Conservation (phyloP, 2,329 filamentous ascomycete genomes). For the Fragosphaeria purpurea region DNA sequence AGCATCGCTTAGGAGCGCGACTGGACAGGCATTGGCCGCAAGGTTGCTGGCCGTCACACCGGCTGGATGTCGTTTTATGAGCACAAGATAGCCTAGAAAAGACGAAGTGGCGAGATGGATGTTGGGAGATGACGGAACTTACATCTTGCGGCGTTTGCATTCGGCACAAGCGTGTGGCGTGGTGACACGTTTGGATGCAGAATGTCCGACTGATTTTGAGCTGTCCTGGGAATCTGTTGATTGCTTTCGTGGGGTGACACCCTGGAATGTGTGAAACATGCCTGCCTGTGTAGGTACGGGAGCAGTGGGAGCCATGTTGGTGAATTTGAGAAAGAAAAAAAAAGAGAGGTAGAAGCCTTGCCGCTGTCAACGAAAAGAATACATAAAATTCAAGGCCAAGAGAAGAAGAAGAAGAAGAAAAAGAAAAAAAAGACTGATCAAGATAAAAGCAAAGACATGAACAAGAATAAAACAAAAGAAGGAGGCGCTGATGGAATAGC, state of each 20-base stretch:
- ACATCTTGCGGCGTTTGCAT: conserved; percentile 72
- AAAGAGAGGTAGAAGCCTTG: no score
- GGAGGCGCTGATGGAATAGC: not conserved
- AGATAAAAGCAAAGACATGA: no score
- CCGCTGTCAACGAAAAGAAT: no score
- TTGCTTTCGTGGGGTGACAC: conserved; percentile 40
- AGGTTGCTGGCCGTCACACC: conserved; percentile 72
- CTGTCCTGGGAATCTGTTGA: conserved; percentile 31
- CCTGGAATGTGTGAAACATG: conserved; percentile 46
- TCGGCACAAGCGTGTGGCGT: conserved; percentile 61
- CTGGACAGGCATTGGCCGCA: conserved; percentile 78
- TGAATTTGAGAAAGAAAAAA: not conserved
- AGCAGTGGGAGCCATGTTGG: conserved; percentile 33
- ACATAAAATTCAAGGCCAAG: no score
- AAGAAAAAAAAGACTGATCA: not conserved
- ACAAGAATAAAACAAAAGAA: not conserved
- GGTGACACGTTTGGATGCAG: conserved; percentile 39
- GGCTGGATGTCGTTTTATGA: conserved; percentile 21
- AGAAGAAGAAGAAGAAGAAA: not conserved
- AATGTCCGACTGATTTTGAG: conserved; percentile 28
- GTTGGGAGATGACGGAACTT: conserved; percentile 12
- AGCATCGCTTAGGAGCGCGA: conserved; percentile 66
- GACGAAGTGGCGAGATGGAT: no score
- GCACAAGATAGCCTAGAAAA: no score
- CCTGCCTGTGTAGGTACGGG: conserved; percentile 38